A percentile compares a stretch with the other conserved stretches of the same genome.
Conservation (phyloP, 805 yeast species). For the Debaryomyces hansenii region DNA sequence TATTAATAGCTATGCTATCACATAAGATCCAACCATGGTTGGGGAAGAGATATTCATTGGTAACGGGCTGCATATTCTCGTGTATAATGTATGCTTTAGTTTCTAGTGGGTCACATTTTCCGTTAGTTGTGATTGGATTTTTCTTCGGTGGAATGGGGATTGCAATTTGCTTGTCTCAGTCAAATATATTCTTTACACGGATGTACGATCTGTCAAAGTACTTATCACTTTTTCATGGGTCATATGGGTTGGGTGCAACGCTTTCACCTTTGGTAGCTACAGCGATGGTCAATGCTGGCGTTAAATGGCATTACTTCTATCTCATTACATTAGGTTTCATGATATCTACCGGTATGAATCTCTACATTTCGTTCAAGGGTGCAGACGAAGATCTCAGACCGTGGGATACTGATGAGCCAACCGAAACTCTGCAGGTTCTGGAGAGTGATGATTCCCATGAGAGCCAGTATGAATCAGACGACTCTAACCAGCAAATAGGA, state of each 20-base stretch:
- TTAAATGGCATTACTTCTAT: constrained; percentile 56
- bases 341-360: constrained; percentile 27
- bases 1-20: constrained; percentile 22
- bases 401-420: constrained; percentile 23
- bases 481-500: neutral
- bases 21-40: constrained; percentile 23
- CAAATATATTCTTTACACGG: constrained; percentile 50
- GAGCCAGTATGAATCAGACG: neutral
- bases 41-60: constrained; percentile 18
- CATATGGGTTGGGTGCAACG: constrained; percentile 73
- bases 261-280: constrained; percentile 67
- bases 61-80: constrained; percentile 34
- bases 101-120: constrained; percentile 48
- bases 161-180: constrained; percentile 50
- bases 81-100: constrained; percentile 45
- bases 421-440: neutral
- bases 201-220: constrained; percentile 55
- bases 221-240: constrained; percentile 65
- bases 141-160: constrained; percentile 60
- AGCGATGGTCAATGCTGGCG: constrained; percentile 47
- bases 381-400: constrained; percentile 47
- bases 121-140: constrained; percentile 49
- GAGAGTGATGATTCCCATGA: constrained; percentile 6
- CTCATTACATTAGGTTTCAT: constrained; percentile 44
- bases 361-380: constrained; percentile 46